A percentile compares a stretch with the other conserved stretches of the same genome.
These are phyloP conservation scores for Trichoderma cornu-damae DNA, from an alignment of 2,329 filamentous ascomycete genomes.

Conservation along the genomic window DNA sequence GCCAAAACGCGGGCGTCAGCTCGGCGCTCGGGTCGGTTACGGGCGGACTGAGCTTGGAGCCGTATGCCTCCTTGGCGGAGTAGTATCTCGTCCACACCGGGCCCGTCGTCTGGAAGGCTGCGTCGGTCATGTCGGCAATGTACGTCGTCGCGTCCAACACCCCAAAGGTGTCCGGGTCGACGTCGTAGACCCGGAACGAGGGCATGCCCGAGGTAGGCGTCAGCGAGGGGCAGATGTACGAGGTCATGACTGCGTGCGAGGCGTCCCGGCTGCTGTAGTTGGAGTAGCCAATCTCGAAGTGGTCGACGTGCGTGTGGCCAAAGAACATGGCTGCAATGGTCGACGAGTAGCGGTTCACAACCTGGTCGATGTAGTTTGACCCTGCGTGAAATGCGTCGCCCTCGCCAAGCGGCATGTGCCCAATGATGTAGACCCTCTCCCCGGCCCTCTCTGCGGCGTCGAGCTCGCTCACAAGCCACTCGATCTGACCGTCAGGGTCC, in stretches of 20 bases:
- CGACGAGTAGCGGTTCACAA: conserved; percentile 48
- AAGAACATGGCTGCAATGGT: conserved; percentile 54
- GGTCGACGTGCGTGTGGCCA: conserved; percentile 53
- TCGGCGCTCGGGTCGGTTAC: conserved; percentile 36
- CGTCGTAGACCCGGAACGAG: conserved; percentile 53
- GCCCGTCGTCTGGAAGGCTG: conserved; percentile 39
- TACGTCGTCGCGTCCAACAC: conserved; percentile 52
- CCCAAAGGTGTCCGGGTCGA: conserved; percentile 53
- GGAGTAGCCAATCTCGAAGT: conserved; percentile 52
- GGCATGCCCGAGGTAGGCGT: conserved; percentile 52
- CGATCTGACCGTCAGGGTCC: conserved; percentile 49
- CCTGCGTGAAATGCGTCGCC: conserved; percentile 48
- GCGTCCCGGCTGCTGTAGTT: conserved; percentile 40
- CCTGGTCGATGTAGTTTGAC: conserved; percentile 49
- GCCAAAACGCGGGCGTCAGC: conserved; percentile 55
- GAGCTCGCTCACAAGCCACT: conserved; percentile 51
- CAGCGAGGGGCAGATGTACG: conserved; percentile 50
- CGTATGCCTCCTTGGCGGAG: conserved; percentile 52
- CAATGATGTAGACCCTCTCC: conserved; percentile 53
- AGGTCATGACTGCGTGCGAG: conserved; percentile 43
- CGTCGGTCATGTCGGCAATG: conserved; percentile 46
- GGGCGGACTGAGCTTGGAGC: conserved; percentile 40
- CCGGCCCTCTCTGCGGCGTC: conserved; percentile 46
- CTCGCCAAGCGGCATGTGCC: conserved; percentile 51
- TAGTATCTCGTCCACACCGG: conserved; percentile 54